Conservation (phyloP, 108 stramenopile genomes). For the Pseudonitzschia multiseries region DNA sequence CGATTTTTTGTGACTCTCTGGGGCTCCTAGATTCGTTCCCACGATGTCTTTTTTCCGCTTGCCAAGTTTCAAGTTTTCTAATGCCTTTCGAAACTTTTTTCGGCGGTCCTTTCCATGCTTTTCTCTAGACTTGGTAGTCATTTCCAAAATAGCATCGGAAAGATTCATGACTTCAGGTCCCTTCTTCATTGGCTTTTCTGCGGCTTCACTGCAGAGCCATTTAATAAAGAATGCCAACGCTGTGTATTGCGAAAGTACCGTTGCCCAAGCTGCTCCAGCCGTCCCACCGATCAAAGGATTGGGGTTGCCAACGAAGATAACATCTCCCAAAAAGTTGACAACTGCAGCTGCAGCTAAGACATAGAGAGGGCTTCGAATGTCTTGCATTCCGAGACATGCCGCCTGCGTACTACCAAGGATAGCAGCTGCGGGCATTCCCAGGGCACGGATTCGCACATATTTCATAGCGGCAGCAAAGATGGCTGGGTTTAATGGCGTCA, state of each 20-base stretch:
- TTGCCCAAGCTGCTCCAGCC: conserved; percentile 91
- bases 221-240: conserved; percentile 68
- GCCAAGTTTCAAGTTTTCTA: conserved; percentile 16
- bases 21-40: neutral
- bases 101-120: conserved; percentile 33
- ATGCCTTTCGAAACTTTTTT: conserved; percentile 25
- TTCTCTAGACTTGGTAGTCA: conserved; percentile 46
- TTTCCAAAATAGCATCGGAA: conserved; percentile 61
- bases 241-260: conserved; percentile 78
- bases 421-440: conserved; percentile 84
- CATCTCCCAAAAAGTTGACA: conserved; percentile 78
- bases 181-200: conserved; percentile 11
- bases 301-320: conserved; percentile 55
- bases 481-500: conserved; percentile 57
- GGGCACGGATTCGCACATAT: conserved; percentile 81
- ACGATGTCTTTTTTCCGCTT: neutral
- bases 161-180: conserved; percentile 42
- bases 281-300: conserved; percentile 72
- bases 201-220: conserved; percentile 50
- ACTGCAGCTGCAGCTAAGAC: conserved; percentile 77
- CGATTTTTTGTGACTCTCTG: neutral
- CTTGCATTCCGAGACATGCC: conserved; percentile 79
- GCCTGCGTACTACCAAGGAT: conserved; percentile 79
- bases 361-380: conserved; percentile 72
- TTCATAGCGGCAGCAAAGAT: conserved; percentile 70